Evolutionary conservation across 2,329 filamentous ascomycete species (phyloP), one percentile per base, ranked within the genome.

Genomic region (Ceratocystis smalleyi): DNA sequence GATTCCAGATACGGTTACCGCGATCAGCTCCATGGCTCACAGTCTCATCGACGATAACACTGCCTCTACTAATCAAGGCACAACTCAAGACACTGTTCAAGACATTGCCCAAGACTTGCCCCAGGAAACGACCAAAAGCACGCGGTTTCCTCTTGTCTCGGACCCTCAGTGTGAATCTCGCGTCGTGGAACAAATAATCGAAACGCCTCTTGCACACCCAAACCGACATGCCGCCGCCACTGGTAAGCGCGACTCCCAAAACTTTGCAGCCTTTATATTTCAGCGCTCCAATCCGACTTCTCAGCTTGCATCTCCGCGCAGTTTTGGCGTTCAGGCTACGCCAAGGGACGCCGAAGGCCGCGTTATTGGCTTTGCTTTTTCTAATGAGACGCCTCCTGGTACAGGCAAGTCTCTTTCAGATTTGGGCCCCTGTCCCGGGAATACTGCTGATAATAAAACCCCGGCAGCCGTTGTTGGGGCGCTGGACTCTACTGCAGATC

Each of bases 211-310:
- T 19, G 15, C 32, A 30, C 22, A 49, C 43, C n/a, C 19, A 10
- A 40, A 19, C 35, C 62, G 54, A 57, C 15, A 6, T n/a, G 43
- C 30, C 24, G 19, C 62, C 12, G 32, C 63, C 12, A 12, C 47
- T 12, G 22, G 10, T 5, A 65, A 59, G 22, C 40, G 22, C 45
- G 67, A 65, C 32, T 63, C 60, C 8, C 80, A 83, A 68, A 83
- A 83, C 67, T 84, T 84, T 71, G 77, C 81, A 5, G 81, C 81
- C 2, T 84, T 84, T 67, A 76, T 78, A 8, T 84, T 84, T 65
- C 78, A 83, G 68, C 74, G 78, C 60, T 83, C 82, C 3, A 77
- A 79, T 17, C 77, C 79, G 6, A 72, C 73, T 15, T 83, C 81
- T 6, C 75, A 77, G 0, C 69, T 82, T 60, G 70, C 76, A 5